Evolutionary conservation across 2,329 filamentous ascomycete species (phyloP).

Genomic region (Pseudopyricularia javanii): DNA sequence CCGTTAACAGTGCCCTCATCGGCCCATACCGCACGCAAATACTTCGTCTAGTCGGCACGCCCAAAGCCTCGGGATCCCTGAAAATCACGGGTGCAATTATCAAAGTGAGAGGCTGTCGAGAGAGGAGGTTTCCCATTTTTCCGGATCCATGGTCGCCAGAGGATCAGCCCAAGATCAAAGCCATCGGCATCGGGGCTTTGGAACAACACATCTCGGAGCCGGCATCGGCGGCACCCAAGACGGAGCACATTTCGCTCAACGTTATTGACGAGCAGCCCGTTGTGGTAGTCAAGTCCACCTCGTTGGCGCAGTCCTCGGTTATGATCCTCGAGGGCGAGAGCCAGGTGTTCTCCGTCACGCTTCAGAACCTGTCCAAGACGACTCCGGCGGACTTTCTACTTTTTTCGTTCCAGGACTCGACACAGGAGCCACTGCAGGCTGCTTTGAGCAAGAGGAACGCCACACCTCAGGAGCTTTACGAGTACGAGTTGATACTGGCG

Average conservation of each 20-base stretch:
- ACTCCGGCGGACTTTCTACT: constrained; percentile 74
- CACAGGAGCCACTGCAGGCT: constrained; percentile 62
- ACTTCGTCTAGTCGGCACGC: constrained; percentile 57
- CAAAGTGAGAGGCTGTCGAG: constrained; percentile 69
- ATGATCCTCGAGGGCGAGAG: constrained; percentile 91
- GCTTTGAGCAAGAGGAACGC: constrained; percentile 68
- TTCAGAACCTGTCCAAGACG: constrained; percentile 61
- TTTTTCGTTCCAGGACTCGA: constrained; percentile 84
- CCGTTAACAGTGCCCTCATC: constrained; percentile 52
- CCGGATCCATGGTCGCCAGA: constrained; percentile 61
- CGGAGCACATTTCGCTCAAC: constrained; percentile 47
- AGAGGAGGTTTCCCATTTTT: constrained; percentile 77
- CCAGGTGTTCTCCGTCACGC: constrained; percentile 62
- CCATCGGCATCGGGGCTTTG: constrained; percentile 52
- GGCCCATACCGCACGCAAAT: constrained; percentile 77
- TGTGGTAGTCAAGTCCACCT: constrained; percentile 62
- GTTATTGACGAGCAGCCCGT: constrained; percentile 73
- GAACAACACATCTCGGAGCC: constrained; percentile 25
- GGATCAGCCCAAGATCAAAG: constrained; percentile 62
- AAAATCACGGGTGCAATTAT: constrained; percentile 68
- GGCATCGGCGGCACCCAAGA: constrained; percentile 29
- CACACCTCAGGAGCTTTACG: constrained; percentile 67
- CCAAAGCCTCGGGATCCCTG: constrained; percentile 53
- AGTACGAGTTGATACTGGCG: constrained; percentile 70
- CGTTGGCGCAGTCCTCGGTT: constrained; percentile 69